Evolutionary conservation across 352 stramenopile species (phyloP), one percentile per base, ranked within the genome.

Genomic region (Pilasporangium apinafurcum): DNA sequence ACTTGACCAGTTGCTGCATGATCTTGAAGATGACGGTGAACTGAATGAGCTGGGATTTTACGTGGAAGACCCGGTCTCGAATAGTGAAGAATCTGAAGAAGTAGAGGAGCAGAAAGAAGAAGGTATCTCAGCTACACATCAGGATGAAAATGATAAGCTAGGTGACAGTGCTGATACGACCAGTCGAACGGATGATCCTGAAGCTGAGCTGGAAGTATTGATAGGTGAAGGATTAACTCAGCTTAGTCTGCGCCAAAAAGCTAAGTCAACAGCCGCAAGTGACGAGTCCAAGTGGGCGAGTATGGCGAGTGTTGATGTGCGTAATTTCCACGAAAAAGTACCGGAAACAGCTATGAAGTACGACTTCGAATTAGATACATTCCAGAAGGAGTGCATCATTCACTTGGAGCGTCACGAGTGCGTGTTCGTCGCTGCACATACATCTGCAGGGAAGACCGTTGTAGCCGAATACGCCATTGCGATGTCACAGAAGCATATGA

Each of bases 391-490:
- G 62, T 96, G 94, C 30, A 75, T 99, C 18, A 62, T 96, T 37
- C 88, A 96, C 56, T 59, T 98, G 14, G 95, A 99, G 37, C 65
- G 82, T 28, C 83, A 93, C 42, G 92, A 98, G 57, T 92, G 74
- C 40, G 95, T 99, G 5, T 98, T 98, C 31, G 90, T 99, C 8
- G 91, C 95, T 8, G 96, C 96, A 4, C 95, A 99, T 48, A 99
- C 96, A 5, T 98, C 88, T 0, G 95, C 95, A 9, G 96, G 96
- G 14, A 99, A 99, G 73, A 99, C 96, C 2, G 95, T 98, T 5
- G 76, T 97, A 8, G 96, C 96, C n/a, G 96, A 99, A 55, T 99
- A 99, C 62, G 96, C 95, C 13, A 98, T 99, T 53, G 95, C 92
- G 0, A 85, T 98, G 68, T 92, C 87, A 2, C 72, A 96, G 48